Conservation (phyloP, 768 basidiomycete species). For the Trametes punicea region DNA sequence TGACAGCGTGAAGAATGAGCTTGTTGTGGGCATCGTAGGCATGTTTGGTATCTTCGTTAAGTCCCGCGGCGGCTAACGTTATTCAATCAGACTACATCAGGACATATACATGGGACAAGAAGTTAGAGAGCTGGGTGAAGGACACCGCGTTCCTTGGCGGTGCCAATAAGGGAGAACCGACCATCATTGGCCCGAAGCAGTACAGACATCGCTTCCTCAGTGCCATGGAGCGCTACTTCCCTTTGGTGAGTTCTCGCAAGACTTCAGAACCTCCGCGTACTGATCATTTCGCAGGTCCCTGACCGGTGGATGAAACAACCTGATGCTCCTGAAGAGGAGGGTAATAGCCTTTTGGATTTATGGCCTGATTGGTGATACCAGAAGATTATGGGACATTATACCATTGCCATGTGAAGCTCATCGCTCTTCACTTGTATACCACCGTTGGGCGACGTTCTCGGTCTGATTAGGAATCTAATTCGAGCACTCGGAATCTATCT, state of each 20-base stretch:
- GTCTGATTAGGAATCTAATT: neutral
- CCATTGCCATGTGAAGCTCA: neutral
- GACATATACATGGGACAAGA: constrained; percentile 98
- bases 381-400: neutral
- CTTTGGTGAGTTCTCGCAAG: constrained; percentile 51
- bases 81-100: constrained; percentile 81
- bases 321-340: constrained; percentile 75
- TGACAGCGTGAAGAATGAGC: constrained; percentile 82
- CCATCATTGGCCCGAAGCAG: constrained; percentile 94
- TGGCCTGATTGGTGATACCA: constrained; percentile 39
- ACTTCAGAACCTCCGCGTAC: neutral
- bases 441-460: neutral
- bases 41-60: constrained; percentile 33
- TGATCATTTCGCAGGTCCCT: constrained; percentile 56
- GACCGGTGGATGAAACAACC: constrained; percentile 91
- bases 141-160: constrained; percentile 89
- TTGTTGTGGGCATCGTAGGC: constrained; percentile 98
- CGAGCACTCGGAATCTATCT: neutral
- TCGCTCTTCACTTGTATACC: neutral
- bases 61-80: neutral
- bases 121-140: constrained; percentile 97
- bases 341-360: constrained; percentile 35
- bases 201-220: constrained; percentile 85
- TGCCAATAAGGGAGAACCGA: constrained; percentile 83
- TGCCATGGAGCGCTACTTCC: constrained; percentile 90